Evolutionary conservation across 2,329 filamentous ascomycete genomes (phyloP).

Genomic region (Bimuria novae-zelandiae): DNA sequence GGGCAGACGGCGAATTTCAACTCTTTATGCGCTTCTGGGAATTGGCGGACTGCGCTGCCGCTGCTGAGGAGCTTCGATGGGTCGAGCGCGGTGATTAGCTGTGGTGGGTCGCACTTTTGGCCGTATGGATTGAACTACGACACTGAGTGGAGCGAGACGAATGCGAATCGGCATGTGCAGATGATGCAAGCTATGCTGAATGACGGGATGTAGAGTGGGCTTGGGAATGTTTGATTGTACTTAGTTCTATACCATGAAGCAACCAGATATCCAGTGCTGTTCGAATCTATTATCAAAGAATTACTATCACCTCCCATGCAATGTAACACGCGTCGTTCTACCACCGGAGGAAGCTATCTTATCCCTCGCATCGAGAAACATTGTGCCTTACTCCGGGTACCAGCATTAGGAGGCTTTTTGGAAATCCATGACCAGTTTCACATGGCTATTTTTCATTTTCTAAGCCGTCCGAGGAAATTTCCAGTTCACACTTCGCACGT

Average conservation of each 20-base stretch:
- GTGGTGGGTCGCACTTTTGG: conserved; percentile 41
- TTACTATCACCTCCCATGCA: no score
- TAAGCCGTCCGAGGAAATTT: no score
- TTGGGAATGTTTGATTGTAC: background rate
- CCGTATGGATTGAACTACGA: conserved; percentile 44
- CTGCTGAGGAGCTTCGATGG: conserved; percentile 39
- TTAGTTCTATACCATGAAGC: background rate
- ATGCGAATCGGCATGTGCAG: conserved; percentile 40
- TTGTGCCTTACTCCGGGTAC: no score
- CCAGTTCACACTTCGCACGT: no score
- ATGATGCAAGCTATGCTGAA: conserved; percentile 40
- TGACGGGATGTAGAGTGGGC: conserved; percentile 31
- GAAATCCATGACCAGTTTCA: no score
- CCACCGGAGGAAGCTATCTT: no score
- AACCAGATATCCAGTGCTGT: no score
- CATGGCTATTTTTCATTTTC: no score
- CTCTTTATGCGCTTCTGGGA: conserved; percentile 32
- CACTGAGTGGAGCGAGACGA: conserved; percentile 42
- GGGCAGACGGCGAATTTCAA: conserved; percentile 40
- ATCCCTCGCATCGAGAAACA: no score
- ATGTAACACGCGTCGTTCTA: no score
- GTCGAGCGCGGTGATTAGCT: conserved; percentile 35
- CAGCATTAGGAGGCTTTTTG: no score
- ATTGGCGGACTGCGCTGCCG: conserved; percentile 41
- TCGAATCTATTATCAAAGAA: no score